phyloP scores from a whole-genome alignment of 345 rosid genomes.

The Arabis alpina region DNA sequence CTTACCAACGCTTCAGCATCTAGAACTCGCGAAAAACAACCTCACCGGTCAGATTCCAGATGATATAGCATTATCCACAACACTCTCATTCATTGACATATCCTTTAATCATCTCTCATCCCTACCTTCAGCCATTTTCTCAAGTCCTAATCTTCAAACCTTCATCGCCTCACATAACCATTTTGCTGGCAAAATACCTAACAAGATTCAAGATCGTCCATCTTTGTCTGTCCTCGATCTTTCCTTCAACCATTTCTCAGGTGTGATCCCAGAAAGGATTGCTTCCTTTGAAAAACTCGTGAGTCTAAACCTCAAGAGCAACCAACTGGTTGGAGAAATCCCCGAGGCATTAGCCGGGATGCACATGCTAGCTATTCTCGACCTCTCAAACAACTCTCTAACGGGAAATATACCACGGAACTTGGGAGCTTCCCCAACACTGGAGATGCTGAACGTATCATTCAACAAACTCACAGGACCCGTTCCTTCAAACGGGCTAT shows the following conservation, averaged over 20 bases:
- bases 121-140: constrained; percentile 72
- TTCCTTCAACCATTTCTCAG: constrained; percentile 72
- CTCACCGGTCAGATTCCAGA: constrained; percentile 76
- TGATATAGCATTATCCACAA: constrained; percentile 61
- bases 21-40: constrained; percentile 82
- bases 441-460: constrained; percentile 80
- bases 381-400: constrained; percentile 80
- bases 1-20: constrained; percentile 74
- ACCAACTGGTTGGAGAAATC: constrained; percentile 60
- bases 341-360: constrained; percentile 61
- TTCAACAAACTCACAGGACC: constrained; percentile 77
- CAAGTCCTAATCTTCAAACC: constrained; percentile 69
- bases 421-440: constrained; percentile 71
- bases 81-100: constrained; percentile 84
- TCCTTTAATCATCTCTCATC: constrained; percentile 69
- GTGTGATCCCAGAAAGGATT: constrained; percentile 65
- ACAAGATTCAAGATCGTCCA: constrained; percentile 78
- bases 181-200: constrained; percentile 66
- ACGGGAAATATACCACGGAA: constrained; percentile 63
- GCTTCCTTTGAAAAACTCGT: constrained; percentile 82
- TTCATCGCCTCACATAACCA: constrained; percentile 76
- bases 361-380: constrained; percentile 77
- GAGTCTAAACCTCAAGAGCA: constrained; percentile 67
- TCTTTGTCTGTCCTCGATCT: constrained; percentile 79
- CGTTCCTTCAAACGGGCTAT: constrained; percentile 61